These are phyloP conservation scores for Linnemannia schmuckeri DNA, from an alignment of 192 early-diverging fungal genomes.

Conservation along the genomic window DNA sequence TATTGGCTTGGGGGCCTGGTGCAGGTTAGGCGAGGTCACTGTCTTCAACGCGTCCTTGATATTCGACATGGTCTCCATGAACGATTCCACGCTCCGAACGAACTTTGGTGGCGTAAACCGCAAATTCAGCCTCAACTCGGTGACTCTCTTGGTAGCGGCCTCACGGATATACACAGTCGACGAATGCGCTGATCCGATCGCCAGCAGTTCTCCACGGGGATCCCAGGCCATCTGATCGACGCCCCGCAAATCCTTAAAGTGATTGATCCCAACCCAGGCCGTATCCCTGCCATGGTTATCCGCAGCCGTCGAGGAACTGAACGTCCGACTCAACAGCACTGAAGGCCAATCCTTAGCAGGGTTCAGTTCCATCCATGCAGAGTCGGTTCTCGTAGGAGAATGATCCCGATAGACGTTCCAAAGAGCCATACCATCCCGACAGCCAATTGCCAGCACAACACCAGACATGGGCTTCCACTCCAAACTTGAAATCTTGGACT, in stretches of 20 bases:
- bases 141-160: constrained; percentile 10
- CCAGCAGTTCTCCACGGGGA: constrained; percentile 48
- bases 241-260: constrained; percentile 14
- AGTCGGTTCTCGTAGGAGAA: background rate
- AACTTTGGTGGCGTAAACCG: constrained; percentile 14
- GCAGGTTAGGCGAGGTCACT: background rate
- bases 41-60: constrained; percentile 17
- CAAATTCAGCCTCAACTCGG: constrained; percentile 27
- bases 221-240: constrained; percentile 41
- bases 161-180: constrained; percentile 44
- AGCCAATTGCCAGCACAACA: constrained; percentile 33
- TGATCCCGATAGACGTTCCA: constrained; percentile 48
- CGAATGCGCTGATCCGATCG: constrained; percentile 34
- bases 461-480: constrained; percentile 55
- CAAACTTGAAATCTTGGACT: constrained; percentile 31
- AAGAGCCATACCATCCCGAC: constrained; percentile 28
- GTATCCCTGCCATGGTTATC: constrained; percentile 35
- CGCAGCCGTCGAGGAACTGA: background rate
- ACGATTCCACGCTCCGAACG: constrained; percentile 9
- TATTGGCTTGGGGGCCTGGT: background rate
- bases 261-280: constrained; percentile 28
- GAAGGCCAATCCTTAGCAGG: constrained; percentile 26
- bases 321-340: constrained; percentile 19
- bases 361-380: constrained; percentile 9
- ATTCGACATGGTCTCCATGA: constrained; percentile 28